Conservation (phyloP, 176 grass and related monocot genomes). For the Carex pumila region DNA sequence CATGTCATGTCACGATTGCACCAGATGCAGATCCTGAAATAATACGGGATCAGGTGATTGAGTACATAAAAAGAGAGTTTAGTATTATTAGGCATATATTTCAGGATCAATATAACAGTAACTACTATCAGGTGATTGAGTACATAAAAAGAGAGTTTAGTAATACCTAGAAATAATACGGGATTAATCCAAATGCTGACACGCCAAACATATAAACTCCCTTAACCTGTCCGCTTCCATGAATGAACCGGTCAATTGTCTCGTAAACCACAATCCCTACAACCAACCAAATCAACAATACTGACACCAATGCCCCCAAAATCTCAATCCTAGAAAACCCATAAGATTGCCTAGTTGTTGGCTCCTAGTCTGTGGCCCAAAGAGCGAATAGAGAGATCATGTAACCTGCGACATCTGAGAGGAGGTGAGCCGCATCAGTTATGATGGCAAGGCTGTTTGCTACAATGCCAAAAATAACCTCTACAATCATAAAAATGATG, state of each 20-base stretch:
- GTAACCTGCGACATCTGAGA: conserved; percentile 85
- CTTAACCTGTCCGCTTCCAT: conserved; percentile 63
- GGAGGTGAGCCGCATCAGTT: conserved; percentile 92
- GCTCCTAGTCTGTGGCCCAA: conserved; percentile 93
- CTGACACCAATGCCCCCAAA: conserved; percentile 53
- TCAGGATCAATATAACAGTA: too few species aligned
- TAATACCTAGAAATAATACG: too few species aligned
- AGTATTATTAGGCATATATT: too few species aligned
- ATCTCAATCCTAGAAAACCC: conserved; percentile 91
- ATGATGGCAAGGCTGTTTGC: conserved; percentile 94
- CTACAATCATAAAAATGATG: conserved; percentile 74
- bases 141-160: too few species aligned
- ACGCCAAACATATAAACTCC: conserved; percentile 92
- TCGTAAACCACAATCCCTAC: conserved; percentile 87
- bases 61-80: conserved; percentile 82
- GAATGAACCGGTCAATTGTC: conserved; percentile 72
- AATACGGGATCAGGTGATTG: conserved; percentile 74
- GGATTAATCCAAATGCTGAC: conserved; percentile 79
- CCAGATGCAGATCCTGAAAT: conserved; percentile 51
- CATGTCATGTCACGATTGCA: conserved; percentile 80
- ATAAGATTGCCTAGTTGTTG: conserved; percentile 77
- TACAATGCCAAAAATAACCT: conserved; percentile 85
- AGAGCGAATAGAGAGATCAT: conserved; percentile 89
- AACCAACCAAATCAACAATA: conserved; percentile 92
- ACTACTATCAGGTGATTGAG: too few species aligned